Base-by-base conservation (phyloP, 75 land plant genomes). In the Pinus tabuliformis region DNA sequence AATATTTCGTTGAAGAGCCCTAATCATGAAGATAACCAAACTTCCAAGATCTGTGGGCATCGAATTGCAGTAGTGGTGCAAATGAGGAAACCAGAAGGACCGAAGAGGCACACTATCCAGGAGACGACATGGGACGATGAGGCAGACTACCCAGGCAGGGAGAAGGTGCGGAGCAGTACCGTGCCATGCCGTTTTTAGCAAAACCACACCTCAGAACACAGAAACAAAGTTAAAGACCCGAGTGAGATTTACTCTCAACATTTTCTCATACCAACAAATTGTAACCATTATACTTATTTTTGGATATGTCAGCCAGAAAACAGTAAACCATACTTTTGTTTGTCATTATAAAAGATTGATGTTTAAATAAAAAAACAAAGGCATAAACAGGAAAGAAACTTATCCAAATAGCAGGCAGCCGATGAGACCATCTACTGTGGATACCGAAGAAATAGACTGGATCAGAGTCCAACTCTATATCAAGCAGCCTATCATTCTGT, bases 121-220 rank as follows among this genome's bases (percentile, higher is more conserved):
- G 37, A 73, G 74, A 73, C 28, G 36, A 73, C 17, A 73, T 73
- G 74, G 74, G 74, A 49, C 37, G 54, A 52, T 24, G 74, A 73
- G 74, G 58, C 58, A 73, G 74, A 73, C 58, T 56, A 73, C 74
- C 74, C 58, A 73, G 8, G 74, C 74, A 73, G 26, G 74, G 57
- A 73, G 74, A 8, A 73, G 58, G 33, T 28, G 74, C 74, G 24
- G 74, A 56, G 74, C 74, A 73, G 74, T 73, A 49, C 74, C 74
- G 37, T 54, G 58, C 74, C 58, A 73, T 73, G 74, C 58, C 74
- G 74, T 15, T 73, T 54, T 54, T 73, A 73, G 37, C 36, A 73
- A 56, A 49, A 68, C 22, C 72, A 56, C 57, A 73, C 74, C 74
- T 54, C 74, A 73, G 36, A 73, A 54, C 74, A 73, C 58, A 73